These are phyloP conservation scores for Trametes polyzona DNA, from an alignment of 1,284 basidiomycete species.

Conservation along the genomic window DNA sequence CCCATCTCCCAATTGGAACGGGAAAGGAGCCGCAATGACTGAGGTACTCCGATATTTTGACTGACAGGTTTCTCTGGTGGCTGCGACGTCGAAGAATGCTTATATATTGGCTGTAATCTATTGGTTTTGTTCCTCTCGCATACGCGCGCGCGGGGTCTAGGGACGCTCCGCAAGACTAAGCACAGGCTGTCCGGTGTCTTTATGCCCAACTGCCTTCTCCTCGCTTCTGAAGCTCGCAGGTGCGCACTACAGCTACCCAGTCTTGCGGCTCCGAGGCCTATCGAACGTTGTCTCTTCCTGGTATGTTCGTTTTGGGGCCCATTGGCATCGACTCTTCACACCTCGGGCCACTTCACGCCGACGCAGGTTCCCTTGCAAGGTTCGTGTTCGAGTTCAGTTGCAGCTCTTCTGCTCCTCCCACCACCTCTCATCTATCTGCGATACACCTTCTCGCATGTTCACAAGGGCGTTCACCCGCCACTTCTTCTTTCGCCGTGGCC, in stretches of 20 bases:
- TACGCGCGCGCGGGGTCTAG: neutral
- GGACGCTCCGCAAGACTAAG: too few relatives aligned
- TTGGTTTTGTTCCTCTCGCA: neutral
- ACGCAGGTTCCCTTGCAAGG: neutral
- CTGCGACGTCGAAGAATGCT: neutral
- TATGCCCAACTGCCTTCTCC: too few relatives aligned
- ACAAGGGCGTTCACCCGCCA: slow-evolving; percentile 18
- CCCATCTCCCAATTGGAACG: too few relatives aligned
- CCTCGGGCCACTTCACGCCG: slow-evolving; percentile 10
- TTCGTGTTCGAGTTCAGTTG: slow-evolving; percentile 9
- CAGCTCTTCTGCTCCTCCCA: neutral
- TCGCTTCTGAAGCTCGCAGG: too few relatives aligned
- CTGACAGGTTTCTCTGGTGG: too few relatives aligned
- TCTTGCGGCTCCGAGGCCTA: too few relatives aligned
- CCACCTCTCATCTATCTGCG: slow-evolving; percentile 6
- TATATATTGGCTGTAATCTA: slow-evolving; percentile 23
- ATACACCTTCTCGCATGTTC: slow-evolving; percentile 20
- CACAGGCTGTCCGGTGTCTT: too few relatives aligned
- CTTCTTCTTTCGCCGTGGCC: slow-evolving; percentile 17
- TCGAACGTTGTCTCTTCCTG: too few relatives aligned
- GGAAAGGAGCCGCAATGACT: too few relatives aligned
- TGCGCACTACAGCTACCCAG: too few relatives aligned
- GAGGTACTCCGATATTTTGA: neutral
- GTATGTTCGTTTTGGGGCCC: neutral
- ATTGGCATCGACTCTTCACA: slow-evolving; percentile 17